These are phyloP conservation scores for Dendrostoma leiphaemia DNA, from an alignment of 2,329 filamentous ascomycete genomes.

Conservation along the genomic window DNA sequence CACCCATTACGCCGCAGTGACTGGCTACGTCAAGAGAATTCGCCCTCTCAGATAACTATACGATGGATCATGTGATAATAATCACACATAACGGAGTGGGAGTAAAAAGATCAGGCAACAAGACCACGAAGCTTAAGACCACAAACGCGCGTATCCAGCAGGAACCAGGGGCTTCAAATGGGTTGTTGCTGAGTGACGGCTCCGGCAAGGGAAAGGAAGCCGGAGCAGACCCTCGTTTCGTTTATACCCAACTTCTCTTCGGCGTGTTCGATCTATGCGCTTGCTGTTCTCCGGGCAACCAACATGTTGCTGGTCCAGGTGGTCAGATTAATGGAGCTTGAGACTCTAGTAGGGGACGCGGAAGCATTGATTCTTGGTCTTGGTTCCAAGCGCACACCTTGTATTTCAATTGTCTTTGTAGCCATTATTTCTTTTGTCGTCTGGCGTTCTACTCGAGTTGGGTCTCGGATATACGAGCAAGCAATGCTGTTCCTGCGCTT, in stretches of 20 bases:
- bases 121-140: too few relatives aligned
- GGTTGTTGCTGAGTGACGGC: not conserved
- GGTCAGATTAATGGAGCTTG: not conserved
- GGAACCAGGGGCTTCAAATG: not conserved
- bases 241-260: constrained; percentile 12
- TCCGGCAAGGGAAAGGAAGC: not conserved
- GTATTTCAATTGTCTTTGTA: not conserved
- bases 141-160: too few relatives aligned
- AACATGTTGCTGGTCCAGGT: not conserved
- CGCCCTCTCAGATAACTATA: not conserved
- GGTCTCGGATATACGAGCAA: not conserved
- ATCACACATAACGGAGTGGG: not conserved
- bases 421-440: not conserved
- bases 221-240: constrained; percentile 8
- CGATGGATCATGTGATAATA: constrained; percentile 2
- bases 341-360: not conserved
- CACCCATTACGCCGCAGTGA: too few relatives aligned
- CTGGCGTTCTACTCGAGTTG: not conserved
- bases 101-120: too few relatives aligned
- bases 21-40: not conserved
- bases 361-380: not conserved
- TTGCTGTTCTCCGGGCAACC: not conserved
- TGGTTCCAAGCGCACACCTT: not conserved
- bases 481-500: not conserved
- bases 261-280: not conserved